Base-by-base conservation (phyloP, 2,329 filamentous ascomycete genomes). In the Chaetomium globosum region DNA sequence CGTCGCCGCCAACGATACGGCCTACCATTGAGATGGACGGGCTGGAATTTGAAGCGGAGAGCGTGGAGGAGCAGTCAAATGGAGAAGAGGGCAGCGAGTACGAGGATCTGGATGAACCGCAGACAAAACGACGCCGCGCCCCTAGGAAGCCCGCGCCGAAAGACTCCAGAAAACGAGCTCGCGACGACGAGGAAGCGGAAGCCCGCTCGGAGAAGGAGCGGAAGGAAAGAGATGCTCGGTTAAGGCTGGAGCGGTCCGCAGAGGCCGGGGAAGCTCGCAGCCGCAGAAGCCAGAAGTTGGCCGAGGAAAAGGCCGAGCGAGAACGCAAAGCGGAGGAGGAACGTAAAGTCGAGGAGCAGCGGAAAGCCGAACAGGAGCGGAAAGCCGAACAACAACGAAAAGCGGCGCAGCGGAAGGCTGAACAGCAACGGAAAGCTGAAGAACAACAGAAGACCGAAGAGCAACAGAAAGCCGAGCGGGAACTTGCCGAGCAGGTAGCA, bases 151-250 rank as follows among this genome's bases (percentile, higher is more conserved):
- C 31, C 2, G n/a, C 30, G 31, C 21, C 33, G 51, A 60, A 51
- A 21, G 39, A 56, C 26, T 49, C 36, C 10, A 62, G 63, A 5
- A 71, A 71, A 59, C 65, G 69, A 23, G 52, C 13, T 2, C 63
- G 61, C 30, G 64, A 70, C 13, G 66, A 69, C 33, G 63, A 63
- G 10, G 69, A 65, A 26, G 64, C 60, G 12, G 57, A 69, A 31
- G 65, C 63, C 3, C 52, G 39, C 9, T 57, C 53, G 1, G 66
- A 70, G 56, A 39, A 55, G 51, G 66, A 65, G 36, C 56, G 63
- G 12, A 49, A 67, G 33, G 66, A 65, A 33, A 48, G 69, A 56
- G 65, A 67, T 21, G 57, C 53, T 2, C 57, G 64, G 13, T 19
- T 67, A n/a, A 64, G 31, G 36, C 62, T 57, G 9, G 59, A 70